Percentiles rank a stretch among this genome's conserved stretches.
Evolutionary conservation across 2,329 filamentous ascomycete genomes (phyloP).

Genomic region (Xylariaceae sp.): DNA sequence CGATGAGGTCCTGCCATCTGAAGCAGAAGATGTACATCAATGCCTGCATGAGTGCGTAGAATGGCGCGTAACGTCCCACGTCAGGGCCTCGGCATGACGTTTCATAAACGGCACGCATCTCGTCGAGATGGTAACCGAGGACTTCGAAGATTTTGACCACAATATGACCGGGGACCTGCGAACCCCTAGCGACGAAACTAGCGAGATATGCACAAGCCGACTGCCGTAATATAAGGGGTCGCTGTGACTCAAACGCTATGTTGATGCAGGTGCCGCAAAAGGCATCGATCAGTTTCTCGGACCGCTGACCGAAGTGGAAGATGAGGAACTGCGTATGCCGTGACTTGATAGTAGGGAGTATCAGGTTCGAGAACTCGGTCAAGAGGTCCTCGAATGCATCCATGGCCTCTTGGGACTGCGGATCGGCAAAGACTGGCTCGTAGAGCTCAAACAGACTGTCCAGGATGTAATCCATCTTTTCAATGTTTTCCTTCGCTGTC

Average conservation of each 20-base stretch:
- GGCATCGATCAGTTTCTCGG: slow-evolving; percentile 69
- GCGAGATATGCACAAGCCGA: slow-evolving; percentile 87
- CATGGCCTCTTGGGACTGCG: slow-evolving; percentile 62
- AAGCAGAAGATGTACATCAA: slow-evolving; percentile 96
- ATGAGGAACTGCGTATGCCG: slow-evolving; percentile 92
- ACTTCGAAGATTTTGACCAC: slow-evolving; percentile 80
- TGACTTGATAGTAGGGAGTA: slow-evolving; percentile 85
- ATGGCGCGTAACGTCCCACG: slow-evolving; percentile 73
- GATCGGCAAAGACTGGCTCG: slow-evolving; percentile 63
- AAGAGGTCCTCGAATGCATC: slow-evolving; percentile 74
- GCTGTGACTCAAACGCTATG: slow-evolving; percentile 64
- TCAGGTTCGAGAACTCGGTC: slow-evolving; percentile 78
- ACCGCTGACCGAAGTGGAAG: slow-evolving; percentile 88
- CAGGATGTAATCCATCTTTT: slow-evolving; percentile 86
- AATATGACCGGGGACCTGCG: slow-evolving; percentile 67
- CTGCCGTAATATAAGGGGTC: slow-evolving; percentile 69
- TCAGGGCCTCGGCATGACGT: slow-evolving; percentile 75
- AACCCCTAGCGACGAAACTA: slow-evolving; percentile 87
- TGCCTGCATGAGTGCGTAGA: slow-evolving; percentile 85
- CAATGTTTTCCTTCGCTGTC: slow-evolving; percentile 71
- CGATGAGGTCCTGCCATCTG: slow-evolving; percentile 85
- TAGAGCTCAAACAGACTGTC: slow-evolving; percentile 85
- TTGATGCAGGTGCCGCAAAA: slow-evolving; percentile 76
- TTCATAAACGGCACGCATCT: slow-evolving; percentile 68
- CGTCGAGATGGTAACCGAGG: slow-evolving; percentile 71